phyloP scores from a whole-genome alignment of 2,329 filamentous ascomycete genomes.

The Colletotrichum navitas region DNA sequence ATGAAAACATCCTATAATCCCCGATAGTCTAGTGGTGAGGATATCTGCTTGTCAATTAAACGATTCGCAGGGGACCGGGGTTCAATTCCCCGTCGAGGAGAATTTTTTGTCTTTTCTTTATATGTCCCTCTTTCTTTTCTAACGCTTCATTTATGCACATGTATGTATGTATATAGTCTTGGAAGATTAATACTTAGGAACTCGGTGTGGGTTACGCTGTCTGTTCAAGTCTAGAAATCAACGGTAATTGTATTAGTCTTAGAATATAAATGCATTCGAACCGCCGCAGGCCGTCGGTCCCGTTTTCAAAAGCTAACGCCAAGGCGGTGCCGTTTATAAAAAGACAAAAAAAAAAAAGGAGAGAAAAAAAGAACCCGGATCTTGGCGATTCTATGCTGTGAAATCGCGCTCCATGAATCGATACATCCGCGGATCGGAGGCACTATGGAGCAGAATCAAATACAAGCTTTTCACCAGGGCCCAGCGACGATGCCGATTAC shows the following conservation, averaged over 20 bases:
- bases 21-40: constrained; percentile 17
- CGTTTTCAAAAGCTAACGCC: too few species aligned
- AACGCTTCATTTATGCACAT: too few species aligned
- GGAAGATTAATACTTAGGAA: too few species aligned
- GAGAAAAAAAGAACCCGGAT: background rate
- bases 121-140: too few species aligned
- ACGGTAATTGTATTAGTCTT: too few species aligned
- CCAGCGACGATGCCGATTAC: constrained; percentile 27
- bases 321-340: too few species aligned
- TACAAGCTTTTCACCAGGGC: constrained; percentile 19
- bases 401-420: background rate
- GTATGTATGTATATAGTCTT: too few species aligned
- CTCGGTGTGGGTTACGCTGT: too few species aligned
- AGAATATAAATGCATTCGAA: too few species aligned
- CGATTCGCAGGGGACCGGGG: constrained; percentile 7
- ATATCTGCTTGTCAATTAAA: background rate
- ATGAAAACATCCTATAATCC: constrained; percentile 2
- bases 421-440: background rate
- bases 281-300: too few species aligned
- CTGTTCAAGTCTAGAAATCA: too few species aligned
- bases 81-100: constrained; percentile 17
- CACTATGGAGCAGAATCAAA: background rate
- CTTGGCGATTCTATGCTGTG: background rate
- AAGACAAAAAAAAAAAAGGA: too few species aligned
- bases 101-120: background rate